Conservation (phyloP, 2,329 filamentous ascomycete species). For the Herpotrichia juniperi region DNA sequence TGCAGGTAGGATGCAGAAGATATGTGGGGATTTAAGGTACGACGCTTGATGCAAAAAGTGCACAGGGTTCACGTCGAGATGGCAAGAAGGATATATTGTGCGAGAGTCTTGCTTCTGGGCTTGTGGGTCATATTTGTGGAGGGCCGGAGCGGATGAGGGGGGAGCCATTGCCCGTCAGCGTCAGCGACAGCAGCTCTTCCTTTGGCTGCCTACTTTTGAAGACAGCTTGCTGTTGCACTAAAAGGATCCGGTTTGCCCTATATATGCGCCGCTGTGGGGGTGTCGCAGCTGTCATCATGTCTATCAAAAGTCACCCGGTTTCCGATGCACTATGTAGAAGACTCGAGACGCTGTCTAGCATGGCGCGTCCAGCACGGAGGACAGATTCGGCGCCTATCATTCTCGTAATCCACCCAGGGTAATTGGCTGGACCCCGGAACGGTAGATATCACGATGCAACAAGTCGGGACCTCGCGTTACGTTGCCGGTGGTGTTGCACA, state of each 20-base stretch:
- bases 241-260: neutral
- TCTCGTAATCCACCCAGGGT: conserved; percentile 7
- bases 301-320: neutral
- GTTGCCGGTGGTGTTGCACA: conserved; percentile 5
- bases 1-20: conserved; percentile 8
- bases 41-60: neutral
- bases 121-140: conserved; percentile 14
- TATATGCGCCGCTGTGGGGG: conserved; percentile 3
- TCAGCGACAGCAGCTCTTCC: conserved; percentile 7
- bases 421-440: conserved; percentile 7
- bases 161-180: conserved; percentile 17
- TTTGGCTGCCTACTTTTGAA: conserved; percentile 26
- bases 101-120: too few relatives aligned
- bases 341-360: conserved; percentile 4
- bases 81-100: neutral
- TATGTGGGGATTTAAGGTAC: neutral
- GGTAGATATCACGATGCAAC: conserved; percentile 3
- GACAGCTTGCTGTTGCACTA: conserved; percentile 9
- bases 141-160: conserved; percentile 27
- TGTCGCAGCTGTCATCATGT: conserved; percentile 1
- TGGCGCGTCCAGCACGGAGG: conserved; percentile 6
- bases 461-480: conserved; percentile 4
- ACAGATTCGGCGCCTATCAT: neutral
- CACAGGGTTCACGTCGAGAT: neutral
- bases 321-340: conserved; percentile 4